Evolutionary conservation across 129 eudicot genomes (phyloP), one percentile per base, ranked within the genome.

Genomic region (Lonicera japonica): DNA sequence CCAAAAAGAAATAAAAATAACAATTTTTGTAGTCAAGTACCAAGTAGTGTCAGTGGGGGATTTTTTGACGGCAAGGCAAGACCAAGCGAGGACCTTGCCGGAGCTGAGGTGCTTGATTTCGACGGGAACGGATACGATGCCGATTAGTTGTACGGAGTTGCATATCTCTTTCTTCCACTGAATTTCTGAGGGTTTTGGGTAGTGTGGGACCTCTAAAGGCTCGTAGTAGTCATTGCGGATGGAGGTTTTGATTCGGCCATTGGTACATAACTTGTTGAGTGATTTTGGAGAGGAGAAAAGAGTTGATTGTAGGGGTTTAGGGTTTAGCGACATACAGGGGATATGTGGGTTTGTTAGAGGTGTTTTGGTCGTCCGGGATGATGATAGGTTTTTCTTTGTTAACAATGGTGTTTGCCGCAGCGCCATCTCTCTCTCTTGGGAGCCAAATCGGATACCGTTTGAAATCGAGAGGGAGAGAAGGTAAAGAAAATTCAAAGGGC

Each of bases 81-180:
- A 82, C 84, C 82, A 82, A n/a, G 95, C 96, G 2, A 87, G 62
- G 12, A 78, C 83, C 74, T 92, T 92, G 16, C 95, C 98, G 64
- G 96, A 87, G 43, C 29, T 47, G 36, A 87, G 85, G 14, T 85
- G 86, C 68, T 79, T 87, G 25, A 83, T 75, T 64, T 92, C 89
- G 17, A 92, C 95, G 0, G 89, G 74, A 18, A 83, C 65, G 5
- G 77, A 95, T 22, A 92, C 86, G 11, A 19, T 73, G 43, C 99
- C 99, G 10, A 92, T 92, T 1, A 92, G 80, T 61, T 87, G 96
- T 38, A 91, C 90, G 50, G 65, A 47, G 34, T 87, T 91, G 59
- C 82, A 84, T 25, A 84, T 34, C 67, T 91, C 95, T 58, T 84
- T 91, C 70, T 74, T 84, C 97, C 97, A 91, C 68, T 66, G 78